Base-by-base conservation (phyloP, 73 alveolate genomes). In the Loxodes magnus region DNA sequence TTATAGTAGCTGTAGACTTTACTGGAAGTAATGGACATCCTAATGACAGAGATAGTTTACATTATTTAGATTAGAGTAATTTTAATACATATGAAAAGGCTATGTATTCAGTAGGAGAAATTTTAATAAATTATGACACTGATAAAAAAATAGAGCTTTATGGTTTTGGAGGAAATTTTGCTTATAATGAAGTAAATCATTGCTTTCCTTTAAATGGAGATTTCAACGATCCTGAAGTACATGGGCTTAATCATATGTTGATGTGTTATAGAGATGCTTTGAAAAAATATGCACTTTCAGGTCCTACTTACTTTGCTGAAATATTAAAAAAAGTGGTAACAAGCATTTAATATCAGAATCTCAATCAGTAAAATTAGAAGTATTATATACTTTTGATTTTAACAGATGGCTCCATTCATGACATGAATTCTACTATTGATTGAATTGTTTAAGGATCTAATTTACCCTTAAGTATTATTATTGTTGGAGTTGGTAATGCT, bases 331-430 rank as follows among this genome's bases (percentile, higher is more conserved):
- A 51, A 51, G 82, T 80, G 0, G 48, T 84, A 58, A 77, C 49
- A 37, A 67, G 56, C 46, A 77, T 72, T 53, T 35, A 63, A 44
- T 17, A 41, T 7, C 9, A 10, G 1, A 7, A 38, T 24, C 75
- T 10, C 23, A n/a, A 31, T 9, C 24, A 56, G 63, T 50, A 36
- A 22, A 15, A 63, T 56, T 61, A 48, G 35, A 51, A 50, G 49
- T 89, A 89, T 64, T 73, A 74, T 63, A 70, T 89, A 36, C 72
- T 89, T 53, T 72, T 89, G 51, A 88, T 88, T 29, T 50, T 92
- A 21, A 88, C 99, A 43, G 99, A 92, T 80, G 99, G 99, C 34
- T 82, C 56, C 19, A 76, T 88, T 12, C 80, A 76, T 66, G 99
- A 92, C 73, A 84, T 88, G 92, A 56, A 67, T 28, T 71, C 74